Conservation (phyloP, 176 grass and related monocot species). For the Carex littledalei region DNA sequence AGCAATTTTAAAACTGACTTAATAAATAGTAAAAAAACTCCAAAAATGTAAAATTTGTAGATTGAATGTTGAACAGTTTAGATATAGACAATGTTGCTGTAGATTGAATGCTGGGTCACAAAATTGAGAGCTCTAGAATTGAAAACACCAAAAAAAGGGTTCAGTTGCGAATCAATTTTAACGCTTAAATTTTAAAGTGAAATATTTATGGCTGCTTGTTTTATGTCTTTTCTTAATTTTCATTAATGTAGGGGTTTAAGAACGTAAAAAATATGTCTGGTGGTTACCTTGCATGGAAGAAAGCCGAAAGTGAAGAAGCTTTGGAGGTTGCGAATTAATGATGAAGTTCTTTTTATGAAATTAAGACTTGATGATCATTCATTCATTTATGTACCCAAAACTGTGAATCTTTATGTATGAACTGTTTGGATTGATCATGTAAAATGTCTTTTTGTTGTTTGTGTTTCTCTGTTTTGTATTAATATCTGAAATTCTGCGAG, state of each 20-base stretch:
- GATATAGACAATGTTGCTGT: too few relatives aligned
- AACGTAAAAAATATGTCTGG: constrained; percentile 31
- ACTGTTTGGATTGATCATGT: neutral
- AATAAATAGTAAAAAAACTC: too few relatives aligned
- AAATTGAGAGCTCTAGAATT: neutral
- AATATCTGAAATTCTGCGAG: neutral
- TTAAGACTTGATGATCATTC: neutral
- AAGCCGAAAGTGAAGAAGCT: constrained; percentile 22
- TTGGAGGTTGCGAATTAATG: neutral
- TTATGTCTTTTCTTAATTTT: neutral
- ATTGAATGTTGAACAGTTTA: too few relatives aligned
- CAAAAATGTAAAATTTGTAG: too few relatives aligned
- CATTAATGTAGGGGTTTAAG: constrained; percentile 23
- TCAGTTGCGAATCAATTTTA: neutral
- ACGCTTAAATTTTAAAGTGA: neutral
- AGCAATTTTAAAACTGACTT: too few relatives aligned
- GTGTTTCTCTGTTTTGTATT: neutral
- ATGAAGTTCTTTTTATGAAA: neutral
- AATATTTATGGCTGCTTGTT: neutral
- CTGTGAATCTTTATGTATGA: neutral
- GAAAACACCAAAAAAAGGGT: neutral
- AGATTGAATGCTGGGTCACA: too few relatives aligned
- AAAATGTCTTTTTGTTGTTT: neutral
- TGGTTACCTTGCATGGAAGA: constrained; percentile 29
- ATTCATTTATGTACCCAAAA: too few relatives aligned